Conservation (phyloP, 345 rosid genomes). For the Pugionium dolabratum region DNA sequence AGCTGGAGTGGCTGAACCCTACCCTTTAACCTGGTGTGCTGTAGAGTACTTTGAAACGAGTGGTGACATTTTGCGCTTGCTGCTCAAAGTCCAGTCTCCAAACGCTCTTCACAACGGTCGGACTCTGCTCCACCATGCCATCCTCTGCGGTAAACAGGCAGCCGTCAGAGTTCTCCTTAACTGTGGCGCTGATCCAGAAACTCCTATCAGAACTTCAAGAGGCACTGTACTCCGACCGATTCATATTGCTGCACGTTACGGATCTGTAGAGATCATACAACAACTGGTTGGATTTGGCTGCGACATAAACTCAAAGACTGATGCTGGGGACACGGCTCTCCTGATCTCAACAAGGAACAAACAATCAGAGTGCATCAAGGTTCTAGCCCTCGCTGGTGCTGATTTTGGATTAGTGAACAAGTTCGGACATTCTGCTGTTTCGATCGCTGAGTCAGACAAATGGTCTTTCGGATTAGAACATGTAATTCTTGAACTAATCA, state of each 20-base stretch:
- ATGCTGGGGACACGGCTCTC: constrained; percentile 74
- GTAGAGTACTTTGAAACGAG: constrained; percentile 87
- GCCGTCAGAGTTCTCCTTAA: constrained; percentile 68
- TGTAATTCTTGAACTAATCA: constrained; percentile 56
- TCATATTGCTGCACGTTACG: constrained; percentile 81
- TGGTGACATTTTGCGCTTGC: constrained; percentile 70
- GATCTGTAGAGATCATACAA: constrained; percentile 56
- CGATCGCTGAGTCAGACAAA: constrained; percentile 52
- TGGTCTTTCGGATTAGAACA: constrained; percentile 76
- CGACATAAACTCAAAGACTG: constrained; percentile 70
- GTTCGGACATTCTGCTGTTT: constrained; percentile 52
- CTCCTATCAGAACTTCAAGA: constrained; percentile 49
- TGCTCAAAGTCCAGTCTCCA: constrained; percentile 54
- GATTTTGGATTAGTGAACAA: constrained; percentile 74
- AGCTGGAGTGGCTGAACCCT: constrained; percentile 96
- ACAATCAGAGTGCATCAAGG: constrained; percentile 58
- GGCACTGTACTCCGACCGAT: constrained; percentile 64
- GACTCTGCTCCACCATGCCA: constrained; percentile 91
- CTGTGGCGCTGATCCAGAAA: constrained; percentile 63
- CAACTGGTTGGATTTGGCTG: constrained; percentile 61
- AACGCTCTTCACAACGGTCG: constrained; percentile 63
- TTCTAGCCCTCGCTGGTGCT: constrained; percentile 72
- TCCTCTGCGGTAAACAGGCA: constrained; percentile 75
- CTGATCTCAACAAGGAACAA: constrained; percentile 65
- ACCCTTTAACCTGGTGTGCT: constrained; percentile 83